Base-by-base conservation (phyloP, 352 stramenopile species). In the Phytopythium aichiense region DNA sequence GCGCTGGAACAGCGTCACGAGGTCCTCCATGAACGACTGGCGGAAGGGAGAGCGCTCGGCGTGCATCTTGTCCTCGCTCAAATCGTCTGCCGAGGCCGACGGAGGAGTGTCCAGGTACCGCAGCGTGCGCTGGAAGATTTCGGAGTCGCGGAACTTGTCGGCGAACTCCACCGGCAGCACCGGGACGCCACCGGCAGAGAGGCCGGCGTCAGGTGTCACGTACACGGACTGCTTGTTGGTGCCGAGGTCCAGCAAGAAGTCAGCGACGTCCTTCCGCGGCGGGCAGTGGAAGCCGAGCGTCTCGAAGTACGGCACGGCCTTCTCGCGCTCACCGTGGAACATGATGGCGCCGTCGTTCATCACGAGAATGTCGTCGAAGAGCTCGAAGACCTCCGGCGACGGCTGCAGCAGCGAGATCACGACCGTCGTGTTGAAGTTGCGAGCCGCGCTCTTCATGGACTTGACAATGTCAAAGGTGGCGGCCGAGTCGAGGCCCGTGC, bases 401-500 rank as follows among this genome's bases (percentile, higher is more conserved):
- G 74, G 69, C 56, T 84, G 76, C 2, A 76, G 61, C 22, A 88
- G 61, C 12, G 72, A 71, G 35, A 82, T 74, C 7, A 84, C 71
- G 13, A 82, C 67, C 4, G 74, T 88, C 3, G 69, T 46, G 54
- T 81, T 75, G 40, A 84, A 76, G 42, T 84, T 76, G 18, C 64
- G 59, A 0, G 76, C 80, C 2, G 75, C 66, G 58, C 79, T 77
- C 37, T 74, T 79, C 7, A 97, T 60, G 7, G 87, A 73, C 50
- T 92, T 86, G 57, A 89, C 83, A 58, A 98, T 98, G 55, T 98
- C 89, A 63, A 60, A 60, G 0, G 55, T 60, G 4, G 55, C 40
- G 16, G 55, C 55, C 23, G 55, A 42, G 33, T 60, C 62, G 48
- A 91, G 73, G 7, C 80, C 80, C 7, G 81, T 90, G 51, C 73